Percentiles rank a stretch among this genome's conserved stretches.
Evolutionary conservation across 2,329 filamentous ascomycete species (phyloP).

Genomic region (Orbilia blumenaviensis): DNA sequence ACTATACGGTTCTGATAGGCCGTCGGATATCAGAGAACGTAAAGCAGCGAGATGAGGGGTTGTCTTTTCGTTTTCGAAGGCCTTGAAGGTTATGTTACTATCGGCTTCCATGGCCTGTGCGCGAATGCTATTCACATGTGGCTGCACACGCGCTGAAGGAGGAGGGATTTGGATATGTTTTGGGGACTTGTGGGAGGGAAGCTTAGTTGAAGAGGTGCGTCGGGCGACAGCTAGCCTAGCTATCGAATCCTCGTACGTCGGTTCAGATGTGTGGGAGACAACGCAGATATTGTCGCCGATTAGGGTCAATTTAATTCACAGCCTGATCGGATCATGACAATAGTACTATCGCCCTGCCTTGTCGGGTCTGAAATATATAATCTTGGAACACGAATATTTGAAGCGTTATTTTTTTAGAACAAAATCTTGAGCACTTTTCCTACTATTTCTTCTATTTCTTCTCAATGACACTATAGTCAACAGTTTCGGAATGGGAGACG

Average conservation of each 20-base stretch:
- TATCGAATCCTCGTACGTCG: too few species aligned
- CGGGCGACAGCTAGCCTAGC: too few species aligned
- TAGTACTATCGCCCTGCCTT: too few species aligned
- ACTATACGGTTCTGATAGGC: conserved; percentile 96
- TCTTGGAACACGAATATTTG: too few species aligned
- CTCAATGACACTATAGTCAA: too few species aligned
- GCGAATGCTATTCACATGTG: neutral
- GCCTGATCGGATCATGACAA: too few species aligned
- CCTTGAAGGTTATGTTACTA: conserved; percentile 39
- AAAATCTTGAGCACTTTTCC: too few species aligned
- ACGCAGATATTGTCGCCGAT: neutral
- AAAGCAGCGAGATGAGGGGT: conserved; percentile 81
- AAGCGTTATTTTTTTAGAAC: too few species aligned
- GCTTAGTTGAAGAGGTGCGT: neutral
- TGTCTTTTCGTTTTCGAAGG: conserved; percentile 63
- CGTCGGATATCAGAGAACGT: conserved; percentile 90
- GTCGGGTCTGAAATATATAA: too few species aligned
- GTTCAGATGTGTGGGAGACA: neutral
- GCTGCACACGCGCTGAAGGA: neutral
- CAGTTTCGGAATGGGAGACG: too few species aligned
- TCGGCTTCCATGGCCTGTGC: conserved; percentile 32
- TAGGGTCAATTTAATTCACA: neutral
- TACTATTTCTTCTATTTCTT: too few species aligned
- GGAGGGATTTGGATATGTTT: neutral
- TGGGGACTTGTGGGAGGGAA: neutral